Evolutionary conservation across 2,329 filamentous ascomycete species (phyloP).

Genomic region (Verticillium tricorpus): DNA sequence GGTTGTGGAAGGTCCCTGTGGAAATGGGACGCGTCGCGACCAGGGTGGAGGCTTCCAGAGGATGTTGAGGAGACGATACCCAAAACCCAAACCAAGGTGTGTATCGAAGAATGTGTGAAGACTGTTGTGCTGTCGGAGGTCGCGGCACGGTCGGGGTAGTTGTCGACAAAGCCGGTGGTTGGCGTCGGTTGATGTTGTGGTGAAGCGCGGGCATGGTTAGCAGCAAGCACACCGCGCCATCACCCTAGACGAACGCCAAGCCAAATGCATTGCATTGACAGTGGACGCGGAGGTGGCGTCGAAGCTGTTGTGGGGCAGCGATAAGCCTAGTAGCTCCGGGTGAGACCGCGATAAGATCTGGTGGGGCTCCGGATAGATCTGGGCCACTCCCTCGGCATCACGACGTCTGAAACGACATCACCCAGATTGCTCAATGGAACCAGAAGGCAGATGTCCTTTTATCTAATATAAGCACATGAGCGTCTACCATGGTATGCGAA

Average conservation of each 20-base stretch:
- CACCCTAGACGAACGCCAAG: neutral
- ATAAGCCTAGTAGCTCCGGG: neutral
- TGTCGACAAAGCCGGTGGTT: neutral
- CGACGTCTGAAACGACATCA: too few relatives aligned
- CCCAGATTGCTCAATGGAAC: too few relatives aligned
- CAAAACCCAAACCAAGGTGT: neutral
- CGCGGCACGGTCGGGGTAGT: neutral
- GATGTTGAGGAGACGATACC: neutral
- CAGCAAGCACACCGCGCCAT: neutral
- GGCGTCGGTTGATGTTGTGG: slow-evolving; percentile 1
- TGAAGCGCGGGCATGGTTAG: neutral
- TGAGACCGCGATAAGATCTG: neutral
- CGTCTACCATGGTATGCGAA: too few relatives aligned
- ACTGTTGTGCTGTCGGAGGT: neutral
- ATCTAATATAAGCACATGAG: too few relatives aligned
- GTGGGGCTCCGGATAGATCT: neutral
- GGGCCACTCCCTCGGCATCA: too few relatives aligned
- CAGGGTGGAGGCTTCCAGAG: neutral
- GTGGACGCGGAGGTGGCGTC: neutral
- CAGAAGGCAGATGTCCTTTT: too few relatives aligned
- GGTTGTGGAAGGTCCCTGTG: neutral
- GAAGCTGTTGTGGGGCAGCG: neutral
- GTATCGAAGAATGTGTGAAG: neutral
- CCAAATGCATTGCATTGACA: neutral
- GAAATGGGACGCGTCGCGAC: neutral